A percentile compares a stretch with the other conserved stretches of the same genome.
These are phyloP conservation scores for Trichophyton simii DNA, from an alignment of 2,329 filamentous ascomycete species.

Conservation along the genomic window DNA sequence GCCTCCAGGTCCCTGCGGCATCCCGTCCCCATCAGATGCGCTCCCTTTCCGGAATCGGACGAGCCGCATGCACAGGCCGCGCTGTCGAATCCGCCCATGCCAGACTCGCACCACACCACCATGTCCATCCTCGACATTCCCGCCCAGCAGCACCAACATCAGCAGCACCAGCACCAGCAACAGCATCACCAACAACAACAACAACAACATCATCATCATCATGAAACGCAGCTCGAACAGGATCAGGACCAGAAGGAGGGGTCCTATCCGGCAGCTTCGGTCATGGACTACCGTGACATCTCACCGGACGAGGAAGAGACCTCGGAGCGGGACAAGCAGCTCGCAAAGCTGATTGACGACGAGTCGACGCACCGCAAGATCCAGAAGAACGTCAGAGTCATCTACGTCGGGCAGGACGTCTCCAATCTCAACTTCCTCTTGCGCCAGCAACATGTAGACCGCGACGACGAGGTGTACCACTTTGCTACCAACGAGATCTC, in stretches of 20 bases:
- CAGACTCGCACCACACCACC: background rate
- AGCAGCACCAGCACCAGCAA: too few species aligned
- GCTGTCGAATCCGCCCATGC: background rate
- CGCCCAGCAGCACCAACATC: background rate
- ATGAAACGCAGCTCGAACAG: too few species aligned
- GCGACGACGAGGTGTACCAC: slow-evolving; percentile 32
- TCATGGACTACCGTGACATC: slow-evolving; percentile 15
- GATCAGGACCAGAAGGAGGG: background rate
- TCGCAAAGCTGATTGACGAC: slow-evolving; percentile 42
- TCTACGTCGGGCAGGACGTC: slow-evolving; percentile 44
- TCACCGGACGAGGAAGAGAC: slow-evolving; percentile 28
- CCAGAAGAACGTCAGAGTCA: slow-evolving; percentile 37
- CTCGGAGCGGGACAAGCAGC: slow-evolving; percentile 33
- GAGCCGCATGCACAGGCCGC: slow-evolving; percentile 2
- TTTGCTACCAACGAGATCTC: slow-evolving; percentile 35
- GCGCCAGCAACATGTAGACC: slow-evolving; percentile 35
- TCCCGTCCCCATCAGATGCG: slow-evolving; percentile 36
- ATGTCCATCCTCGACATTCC: background rate
- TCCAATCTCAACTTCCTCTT: slow-evolving; percentile 46
- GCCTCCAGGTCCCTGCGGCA: slow-evolving; percentile 30
- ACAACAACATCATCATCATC: too few species aligned
- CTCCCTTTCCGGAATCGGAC: slow-evolving; percentile 18
- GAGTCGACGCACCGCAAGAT: slow-evolving; percentile 36
- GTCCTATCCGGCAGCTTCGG: background rate
- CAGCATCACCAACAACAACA: too few species aligned